phyloP scores from a whole-genome alignment of 257 asterid species.

The Penstemon davidsonii region DNA sequence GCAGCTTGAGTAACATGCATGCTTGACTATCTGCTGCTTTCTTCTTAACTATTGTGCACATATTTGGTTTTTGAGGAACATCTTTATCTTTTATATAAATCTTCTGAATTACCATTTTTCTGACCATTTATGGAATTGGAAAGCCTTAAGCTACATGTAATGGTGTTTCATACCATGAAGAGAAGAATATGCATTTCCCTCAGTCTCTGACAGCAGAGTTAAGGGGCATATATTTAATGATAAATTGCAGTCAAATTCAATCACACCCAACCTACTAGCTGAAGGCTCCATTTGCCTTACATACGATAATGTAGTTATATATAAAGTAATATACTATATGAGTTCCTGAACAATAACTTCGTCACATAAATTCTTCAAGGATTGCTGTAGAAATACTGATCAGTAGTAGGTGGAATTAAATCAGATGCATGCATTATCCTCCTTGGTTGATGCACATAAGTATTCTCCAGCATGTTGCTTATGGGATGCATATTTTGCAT shows the following conservation, averaged over 20 bases:
- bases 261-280: neutral
- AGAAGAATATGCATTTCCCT: neutral
- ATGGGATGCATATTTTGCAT: conserved; percentile 28
- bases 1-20: neutral
- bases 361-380: neutral
- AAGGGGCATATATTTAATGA: neutral
- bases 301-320: neutral
- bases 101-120: too few relatives aligned
- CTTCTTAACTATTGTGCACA: too few relatives aligned
- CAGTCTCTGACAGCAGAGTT: neutral
- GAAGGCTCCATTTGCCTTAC: neutral
- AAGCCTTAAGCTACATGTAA: neutral
- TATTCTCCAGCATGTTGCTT: conserved; percentile 18
- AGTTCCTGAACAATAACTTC: neutral
- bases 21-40: neutral
- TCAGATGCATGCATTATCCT: conserved; percentile 28
- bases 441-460: conserved; percentile 30
- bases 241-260: neutral
- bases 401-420: conserved; percentile 19
- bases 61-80: neutral
- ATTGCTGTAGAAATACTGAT: conserved; percentile 9
- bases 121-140: too few relatives aligned
- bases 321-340: neutral
- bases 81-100: neutral
- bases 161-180: neutral